A percentile compares a stretch with the other conserved stretches of the same genome.
Conservation (phyloP, 768 basidiomycete species). For the Boletus subcaerulescens region DNA sequence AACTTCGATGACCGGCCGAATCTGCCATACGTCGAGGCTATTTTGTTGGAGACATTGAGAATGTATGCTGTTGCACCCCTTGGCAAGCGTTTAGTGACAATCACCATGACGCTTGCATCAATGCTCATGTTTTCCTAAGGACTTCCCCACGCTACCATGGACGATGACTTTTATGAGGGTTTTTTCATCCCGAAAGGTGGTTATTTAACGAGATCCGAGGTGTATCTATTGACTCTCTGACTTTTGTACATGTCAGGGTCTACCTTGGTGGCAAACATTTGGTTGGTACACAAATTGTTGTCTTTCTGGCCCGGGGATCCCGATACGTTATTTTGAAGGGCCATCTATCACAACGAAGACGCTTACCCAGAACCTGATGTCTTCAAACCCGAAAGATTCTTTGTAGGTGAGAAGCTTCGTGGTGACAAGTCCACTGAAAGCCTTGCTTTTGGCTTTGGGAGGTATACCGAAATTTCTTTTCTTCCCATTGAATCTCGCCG, state of each 20-base stretch:
- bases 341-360: slow-evolving; percentile 10
- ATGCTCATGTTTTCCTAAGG: slow-evolving; percentile 2
- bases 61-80: slow-evolving; percentile 27
- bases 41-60: slow-evolving; percentile 29
- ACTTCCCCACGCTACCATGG: slow-evolving; percentile 17
- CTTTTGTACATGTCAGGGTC: slow-evolving; percentile 10
- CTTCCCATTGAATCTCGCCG: background rate
- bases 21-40: slow-evolving; percentile 30
- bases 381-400: slow-evolving; percentile 34
- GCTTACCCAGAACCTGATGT: slow-evolving; percentile 17
- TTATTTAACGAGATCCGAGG: background rate
- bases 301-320: background rate
- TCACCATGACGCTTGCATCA: background rate
- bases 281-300: slow-evolving; percentile 1
- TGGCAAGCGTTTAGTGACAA: slow-evolving; percentile 10
- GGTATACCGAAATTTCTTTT: slow-evolving; percentile 4
- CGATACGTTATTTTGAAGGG: slow-evolving; percentile 10
- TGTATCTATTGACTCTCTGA: background rate
- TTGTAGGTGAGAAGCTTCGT: slow-evolving; percentile 12
- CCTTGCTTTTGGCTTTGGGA: slow-evolving; percentile 24
- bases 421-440: background rate
- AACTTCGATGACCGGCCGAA: slow-evolving; percentile 18
- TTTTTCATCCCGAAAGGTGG: slow-evolving; percentile 26
- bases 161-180: slow-evolving; percentile 16
- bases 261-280: slow-evolving; percentile 18